phyloP scores from a whole-genome alignment of 306 rosid species.

The Quercus cerris region DNA sequence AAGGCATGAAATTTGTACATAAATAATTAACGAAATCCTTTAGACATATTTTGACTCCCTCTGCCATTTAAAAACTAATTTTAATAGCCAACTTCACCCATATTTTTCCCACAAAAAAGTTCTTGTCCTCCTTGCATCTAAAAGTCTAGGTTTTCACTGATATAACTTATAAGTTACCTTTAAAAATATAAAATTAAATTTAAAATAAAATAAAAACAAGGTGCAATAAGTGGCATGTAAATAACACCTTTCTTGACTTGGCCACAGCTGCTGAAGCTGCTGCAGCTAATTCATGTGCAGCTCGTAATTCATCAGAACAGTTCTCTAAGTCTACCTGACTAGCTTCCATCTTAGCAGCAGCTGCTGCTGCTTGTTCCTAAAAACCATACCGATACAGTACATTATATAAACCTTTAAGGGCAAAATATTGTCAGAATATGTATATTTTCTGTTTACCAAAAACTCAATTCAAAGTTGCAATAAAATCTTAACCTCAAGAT shows the following conservation, averaged over 20 bases:
- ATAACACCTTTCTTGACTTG: slow-evolving; percentile 49
- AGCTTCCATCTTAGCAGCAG: slow-evolving; percentile 40
- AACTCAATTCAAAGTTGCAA: background rate
- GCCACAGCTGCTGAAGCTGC: slow-evolving; percentile 42
- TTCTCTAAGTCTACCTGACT: slow-evolving; percentile 43
- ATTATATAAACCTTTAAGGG: background rate
- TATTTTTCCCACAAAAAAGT: too few relatives aligned
- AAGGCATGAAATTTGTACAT: background rate
- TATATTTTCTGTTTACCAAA: background rate
- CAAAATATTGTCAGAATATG: background rate
- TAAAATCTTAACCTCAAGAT: slow-evolving; percentile 55
- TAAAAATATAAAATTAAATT: too few relatives aligned
- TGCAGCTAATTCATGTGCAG: slow-evolving; percentile 39
- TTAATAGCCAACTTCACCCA: background rate
- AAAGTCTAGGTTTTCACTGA: too few relatives aligned
- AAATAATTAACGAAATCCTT: background rate
- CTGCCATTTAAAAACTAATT: background rate
- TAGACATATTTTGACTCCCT: background rate
- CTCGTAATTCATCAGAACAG: slow-evolving; percentile 38
- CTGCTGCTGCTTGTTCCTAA: slow-evolving; percentile 72
- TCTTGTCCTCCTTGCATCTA: too few relatives aligned
- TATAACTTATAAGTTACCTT: background rate
- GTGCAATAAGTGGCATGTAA: background rate
- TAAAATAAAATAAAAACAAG: background rate
- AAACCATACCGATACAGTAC: background rate